These are phyloP conservation scores for Fusarium burgessii DNA, from an alignment of 2,329 filamentous ascomycete genomes.

Conservation along the genomic window DNA sequence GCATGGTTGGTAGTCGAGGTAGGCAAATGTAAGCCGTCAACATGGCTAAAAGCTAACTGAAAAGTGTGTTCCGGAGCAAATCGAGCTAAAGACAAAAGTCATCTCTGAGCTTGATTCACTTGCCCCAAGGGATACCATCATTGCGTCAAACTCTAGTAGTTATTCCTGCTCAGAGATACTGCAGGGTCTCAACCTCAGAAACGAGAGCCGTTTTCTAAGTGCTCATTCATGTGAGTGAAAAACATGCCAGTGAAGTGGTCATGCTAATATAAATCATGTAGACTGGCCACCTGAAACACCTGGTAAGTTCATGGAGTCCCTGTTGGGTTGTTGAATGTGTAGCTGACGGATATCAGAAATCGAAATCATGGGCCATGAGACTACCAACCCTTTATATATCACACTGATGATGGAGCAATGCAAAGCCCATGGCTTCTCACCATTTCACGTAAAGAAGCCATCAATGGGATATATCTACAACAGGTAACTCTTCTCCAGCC, in stretches of 20 bases:
- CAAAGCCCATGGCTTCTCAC: constrained; percentile 47
- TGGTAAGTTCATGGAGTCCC: constrained; percentile 11
- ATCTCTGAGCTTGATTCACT: constrained; percentile 55
- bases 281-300: constrained; percentile 52
- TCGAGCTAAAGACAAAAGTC: constrained; percentile 55
- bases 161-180: constrained; percentile 59
- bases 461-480: constrained; percentile 52
- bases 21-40: background rate
- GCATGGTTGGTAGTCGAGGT: constrained; percentile 50
- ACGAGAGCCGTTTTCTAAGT: constrained; percentile 54
- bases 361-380: constrained; percentile 50
- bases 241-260: rapidly evolving
- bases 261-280: background rate
- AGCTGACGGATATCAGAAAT: constrained; percentile 29
- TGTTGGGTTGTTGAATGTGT: rapidly evolving
- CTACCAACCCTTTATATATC: constrained; percentile 39
- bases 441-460: constrained; percentile 47
- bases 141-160: constrained; percentile 62
- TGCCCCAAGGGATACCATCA: constrained; percentile 52
- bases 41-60: background rate
- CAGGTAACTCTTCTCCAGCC: constrained; percentile 18
- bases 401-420: constrained; percentile 43
- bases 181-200: constrained; percentile 50
- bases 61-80: constrained; percentile 59
- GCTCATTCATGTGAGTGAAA: constrained; percentile 56